These are phyloP conservation scores for Spiraea crenata DNA, from an alignment of 331 rosid species.

Conservation along the genomic window DNA sequence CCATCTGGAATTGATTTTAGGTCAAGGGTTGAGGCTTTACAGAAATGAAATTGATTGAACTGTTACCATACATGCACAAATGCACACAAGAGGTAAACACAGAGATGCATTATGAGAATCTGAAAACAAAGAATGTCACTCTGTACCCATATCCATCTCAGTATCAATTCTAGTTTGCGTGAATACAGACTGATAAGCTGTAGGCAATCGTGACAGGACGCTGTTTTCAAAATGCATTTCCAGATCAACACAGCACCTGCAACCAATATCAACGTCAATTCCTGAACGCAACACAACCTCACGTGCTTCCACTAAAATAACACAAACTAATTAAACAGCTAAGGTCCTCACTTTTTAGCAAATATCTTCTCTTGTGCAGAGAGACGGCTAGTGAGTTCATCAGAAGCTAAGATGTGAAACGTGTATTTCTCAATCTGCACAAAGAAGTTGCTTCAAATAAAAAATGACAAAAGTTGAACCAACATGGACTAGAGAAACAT, in stretches of 20 bases:
- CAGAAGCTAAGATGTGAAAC: constrained; percentile 63
- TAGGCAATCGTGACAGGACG: constrained; percentile 73
- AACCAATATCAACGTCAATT: constrained; percentile 29
- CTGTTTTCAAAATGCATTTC: constrained; percentile 67
- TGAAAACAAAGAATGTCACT: constrained; percentile 6
- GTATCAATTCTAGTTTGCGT: constrained; percentile 77
- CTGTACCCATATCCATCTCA: constrained; percentile 91
- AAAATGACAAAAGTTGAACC: constrained; percentile 6
- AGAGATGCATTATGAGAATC: not conserved
- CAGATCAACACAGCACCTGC: constrained; percentile 71
- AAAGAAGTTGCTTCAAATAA: constrained; percentile 2
- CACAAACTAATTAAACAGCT: not conserved
- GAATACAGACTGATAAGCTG: constrained; percentile 59
- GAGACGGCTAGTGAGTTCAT: constrained; percentile 58
- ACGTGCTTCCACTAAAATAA: not conserved
- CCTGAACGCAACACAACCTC: constrained; percentile 20
- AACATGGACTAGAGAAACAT: not conserved
- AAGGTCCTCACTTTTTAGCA: constrained; percentile 48
- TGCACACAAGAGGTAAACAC: not conserved
- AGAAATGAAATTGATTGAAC: not conserved
- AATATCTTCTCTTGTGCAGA: constrained; percentile 68
- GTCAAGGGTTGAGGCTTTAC: not conserved
- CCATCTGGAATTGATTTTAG: not conserved
- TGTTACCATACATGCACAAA: not conserved
- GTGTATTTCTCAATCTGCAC: constrained; percentile 76